Percentiles rank a stretch among this genome's conserved stretches.
Conservation (phyloP, 1,139 yeast species). For the Zygotorulaspora mrakii region DNA sequence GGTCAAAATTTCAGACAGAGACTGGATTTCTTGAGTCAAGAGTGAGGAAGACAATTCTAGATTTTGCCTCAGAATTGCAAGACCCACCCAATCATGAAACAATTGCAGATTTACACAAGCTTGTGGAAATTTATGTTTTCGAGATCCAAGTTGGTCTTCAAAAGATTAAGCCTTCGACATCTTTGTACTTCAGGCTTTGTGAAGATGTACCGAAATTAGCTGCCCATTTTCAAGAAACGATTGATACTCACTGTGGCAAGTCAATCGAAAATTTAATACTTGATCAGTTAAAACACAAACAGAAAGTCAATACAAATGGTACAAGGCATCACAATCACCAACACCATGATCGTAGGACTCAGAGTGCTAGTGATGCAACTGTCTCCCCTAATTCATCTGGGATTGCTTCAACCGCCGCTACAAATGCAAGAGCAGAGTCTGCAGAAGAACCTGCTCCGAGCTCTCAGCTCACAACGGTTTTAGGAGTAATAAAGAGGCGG, state of each 20-base stretch:
- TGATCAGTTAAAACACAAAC: slow-evolving; percentile 9
- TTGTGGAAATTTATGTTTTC: slow-evolving; percentile 24
- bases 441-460: not conserved
- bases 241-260: slow-evolving; percentile 5
- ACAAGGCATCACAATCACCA: not conserved
- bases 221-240: slow-evolving; percentile 2
- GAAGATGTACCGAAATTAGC: slow-evolving; percentile 17
- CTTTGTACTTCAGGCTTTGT: slow-evolving; percentile 20
- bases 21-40: slow-evolving; percentile 10
- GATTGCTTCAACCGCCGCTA: not conserved
- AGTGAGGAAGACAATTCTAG: slow-evolving; percentile 6
- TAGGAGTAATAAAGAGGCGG: slow-evolving; percentile 7
- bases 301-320: slow-evolving; percentile 7
- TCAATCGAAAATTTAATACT: slow-evolving; percentile 12
- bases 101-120: slow-evolving; percentile 13
- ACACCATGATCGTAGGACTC: slow-evolving; percentile 2
- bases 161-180: slow-evolving; percentile 12
- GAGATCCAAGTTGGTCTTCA: slow-evolving; percentile 17
- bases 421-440: not conserved
- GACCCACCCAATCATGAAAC: slow-evolving; percentile 2
- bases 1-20: slow-evolving; percentile 3
- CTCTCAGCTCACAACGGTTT: slow-evolving; percentile 3
- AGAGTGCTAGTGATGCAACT: not conserved
- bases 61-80: slow-evolving; percentile 1
- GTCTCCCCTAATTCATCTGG: slow-evolving; percentile 1